Base-by-base conservation (phyloP, 352 stramenopile genomes). In the Phytophthora fragariae region DNA sequence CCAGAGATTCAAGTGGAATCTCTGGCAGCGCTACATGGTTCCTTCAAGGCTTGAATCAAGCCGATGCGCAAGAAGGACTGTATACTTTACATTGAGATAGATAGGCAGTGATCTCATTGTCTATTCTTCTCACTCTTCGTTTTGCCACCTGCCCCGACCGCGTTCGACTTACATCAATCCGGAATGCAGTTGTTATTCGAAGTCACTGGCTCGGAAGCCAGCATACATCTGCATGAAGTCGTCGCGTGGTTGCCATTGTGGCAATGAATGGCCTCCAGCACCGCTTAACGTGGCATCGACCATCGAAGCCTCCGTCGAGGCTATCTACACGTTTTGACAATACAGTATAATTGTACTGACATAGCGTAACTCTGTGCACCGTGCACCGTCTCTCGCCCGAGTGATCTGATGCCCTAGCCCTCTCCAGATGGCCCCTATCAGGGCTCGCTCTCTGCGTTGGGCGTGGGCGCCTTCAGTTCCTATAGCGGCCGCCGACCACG, bases 381-480 rank as follows among this genome's bases (percentile, higher is more conserved):
- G 1, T 3, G 24, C 24, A 56, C 37, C 68, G 57, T 54, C 47
- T 31, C 47, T 24, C 1, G 10, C 17, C n/a, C 47, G 47, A 12
- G 47, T 27, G n/a, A 54, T 54, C 47, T 54, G 47, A 54, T 49
- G 41, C 2, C 41, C 41, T 49, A 49, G 3, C 41, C 47, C 47
- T 24, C n/a, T 17, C n/a, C 47, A 54, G n/a, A 15, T 54, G 17
- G 11, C 15, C 33, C 27, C 29, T 27, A 41, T 27, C 27, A 33
- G 29, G 54, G 35, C 57, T 68, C 70, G 37, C 63, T 76, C 41
- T 73, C 44, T 73, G 41, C 15, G 44, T 14, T 14, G 37, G 24
- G 24, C 37, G 37, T 15, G 12, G 41, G n/a, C 47, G 33, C 53
- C 64, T 67, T 61, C 70, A 76, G 70, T 59, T 67, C 61, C 50